Evolutionary conservation across 2,329 filamentous ascomycete genomes (phyloP).

Genomic region (Botrytis tulipae): DNA sequence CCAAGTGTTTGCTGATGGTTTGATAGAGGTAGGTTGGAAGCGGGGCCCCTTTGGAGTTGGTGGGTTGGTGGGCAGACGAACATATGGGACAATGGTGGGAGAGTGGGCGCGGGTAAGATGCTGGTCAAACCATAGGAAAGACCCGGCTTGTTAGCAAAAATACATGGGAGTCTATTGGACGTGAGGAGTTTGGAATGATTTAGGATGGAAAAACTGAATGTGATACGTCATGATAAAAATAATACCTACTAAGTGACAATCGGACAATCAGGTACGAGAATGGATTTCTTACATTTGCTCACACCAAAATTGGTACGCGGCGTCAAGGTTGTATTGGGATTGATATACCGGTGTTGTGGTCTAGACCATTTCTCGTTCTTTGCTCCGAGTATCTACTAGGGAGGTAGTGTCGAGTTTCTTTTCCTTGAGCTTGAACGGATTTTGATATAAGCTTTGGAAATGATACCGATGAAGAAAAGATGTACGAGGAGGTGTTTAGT

Average conservation of each 20-base stretch:
- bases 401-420: background rate
- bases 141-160: background rate
- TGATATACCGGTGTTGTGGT: background rate
- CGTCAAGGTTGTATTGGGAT: background rate
- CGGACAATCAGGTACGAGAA: background rate
- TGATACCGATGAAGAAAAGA: background rate
- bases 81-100: background rate
- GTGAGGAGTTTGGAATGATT: background rate
- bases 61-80: background rate
- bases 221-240: slow-evolving; percentile 10
- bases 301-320: background rate
- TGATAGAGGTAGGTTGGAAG: slow-evolving; percentile 20
- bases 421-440: background rate
- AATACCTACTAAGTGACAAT: background rate
- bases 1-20: slow-evolving; percentile 14
- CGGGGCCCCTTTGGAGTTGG: slow-evolving; percentile 13
- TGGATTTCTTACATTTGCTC: background rate
- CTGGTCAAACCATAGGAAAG: slow-evolving; percentile 11
- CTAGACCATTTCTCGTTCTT: background rate
- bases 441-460: background rate
- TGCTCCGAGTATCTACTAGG: background rate
- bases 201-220: background rate
- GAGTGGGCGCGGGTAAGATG: slow-evolving; percentile 9
- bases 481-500: background rate
- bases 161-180: background rate